Conservation (phyloP, 106 monocot genomes). For the Acanthochlamys bracteata region DNA sequence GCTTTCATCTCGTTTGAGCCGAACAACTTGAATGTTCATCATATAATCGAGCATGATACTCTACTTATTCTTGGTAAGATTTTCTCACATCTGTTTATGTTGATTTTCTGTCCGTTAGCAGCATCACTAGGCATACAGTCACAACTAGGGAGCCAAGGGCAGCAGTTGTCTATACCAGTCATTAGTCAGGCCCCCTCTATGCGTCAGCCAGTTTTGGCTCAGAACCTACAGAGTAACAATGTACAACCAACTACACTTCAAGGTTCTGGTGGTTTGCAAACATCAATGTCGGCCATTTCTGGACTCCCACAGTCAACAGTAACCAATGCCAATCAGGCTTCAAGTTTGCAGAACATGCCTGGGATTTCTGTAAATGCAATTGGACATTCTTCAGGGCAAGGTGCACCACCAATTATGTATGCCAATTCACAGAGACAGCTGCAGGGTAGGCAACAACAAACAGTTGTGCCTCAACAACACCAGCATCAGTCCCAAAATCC, state of each 20-base stretch:
- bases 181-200: conserved; percentile 27
- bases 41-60: neutral
- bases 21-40: too few species aligned
- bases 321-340: conserved; percentile 31
- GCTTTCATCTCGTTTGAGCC: too few species aligned
- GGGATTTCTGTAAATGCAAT: conserved; percentile 32
- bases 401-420: conserved; percentile 40
- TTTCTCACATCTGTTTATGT: neutral
- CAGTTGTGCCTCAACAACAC: conserved; percentile 18
- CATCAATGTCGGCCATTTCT: conserved; percentile 37
- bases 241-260: conserved; percentile 19
- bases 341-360: conserved; percentile 49
- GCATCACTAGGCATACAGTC: conserved; percentile 34
- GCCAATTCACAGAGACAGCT: conserved; percentile 54
- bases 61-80: neutral
- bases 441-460: conserved; percentile 32
- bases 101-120: neutral
- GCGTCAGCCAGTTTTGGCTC: conserved; percentile 32
- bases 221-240: conserved; percentile 49
- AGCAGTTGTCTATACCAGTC: conserved; percentile 28
- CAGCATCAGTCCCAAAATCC: conserved; percentile 50
- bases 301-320: conserved; percentile 46
- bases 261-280: conserved; percentile 28
- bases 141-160: conserved; percentile 43
- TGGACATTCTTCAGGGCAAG: conserved; percentile 35